phyloP scores from a whole-genome alignment of 1,284 basidiomycete genomes.

The Malassezia vespertilionis region DNA sequence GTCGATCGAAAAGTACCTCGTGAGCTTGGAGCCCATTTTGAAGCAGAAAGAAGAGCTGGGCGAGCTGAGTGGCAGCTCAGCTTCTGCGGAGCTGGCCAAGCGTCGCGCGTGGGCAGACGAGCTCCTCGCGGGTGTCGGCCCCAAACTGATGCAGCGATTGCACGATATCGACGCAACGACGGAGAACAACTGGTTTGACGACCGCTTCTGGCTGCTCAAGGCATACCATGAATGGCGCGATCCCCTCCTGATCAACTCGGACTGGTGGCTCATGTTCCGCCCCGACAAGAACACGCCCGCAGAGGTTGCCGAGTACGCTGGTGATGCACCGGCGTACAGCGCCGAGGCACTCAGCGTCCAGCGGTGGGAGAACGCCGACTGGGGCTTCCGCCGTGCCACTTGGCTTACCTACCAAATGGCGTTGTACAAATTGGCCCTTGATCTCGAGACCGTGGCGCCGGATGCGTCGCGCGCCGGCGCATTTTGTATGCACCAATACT shows the following conservation, averaged over 20 bases:
- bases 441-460: conserved; percentile 54
- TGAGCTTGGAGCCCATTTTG: conserved; percentile 68
- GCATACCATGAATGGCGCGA: conserved; percentile 82
- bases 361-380: conserved; percentile 51
- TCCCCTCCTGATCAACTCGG: conserved; percentile 79
- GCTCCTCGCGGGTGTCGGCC: conserved; percentile 64
- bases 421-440: conserved; percentile 64
- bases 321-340: conserved; percentile 36
- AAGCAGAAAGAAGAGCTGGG: conserved; percentile 50
- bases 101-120: conserved; percentile 61
- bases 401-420: conserved; percentile 69
- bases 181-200: conserved; percentile 86
- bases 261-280: conserved; percentile 89
- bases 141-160: conserved; percentile 65
- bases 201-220: conserved; percentile 82
- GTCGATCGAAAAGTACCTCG: conserved; percentile 69
- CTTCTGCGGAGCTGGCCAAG: conserved; percentile 56
- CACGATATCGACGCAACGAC: conserved; percentile 72
- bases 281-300: conserved; percentile 51
- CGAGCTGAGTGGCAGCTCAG: conserved; percentile 54
- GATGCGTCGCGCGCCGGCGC: conserved; percentile 53
- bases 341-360: conserved; percentile 19
- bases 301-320: conserved; percentile 27
- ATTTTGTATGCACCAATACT: conserved; percentile 56
- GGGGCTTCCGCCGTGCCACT: conserved; percentile 76